These are phyloP conservation scores for Penicillium malachiteum DNA, from an alignment of 495 filamentous ascomycete species.

Conservation along the genomic window DNA sequence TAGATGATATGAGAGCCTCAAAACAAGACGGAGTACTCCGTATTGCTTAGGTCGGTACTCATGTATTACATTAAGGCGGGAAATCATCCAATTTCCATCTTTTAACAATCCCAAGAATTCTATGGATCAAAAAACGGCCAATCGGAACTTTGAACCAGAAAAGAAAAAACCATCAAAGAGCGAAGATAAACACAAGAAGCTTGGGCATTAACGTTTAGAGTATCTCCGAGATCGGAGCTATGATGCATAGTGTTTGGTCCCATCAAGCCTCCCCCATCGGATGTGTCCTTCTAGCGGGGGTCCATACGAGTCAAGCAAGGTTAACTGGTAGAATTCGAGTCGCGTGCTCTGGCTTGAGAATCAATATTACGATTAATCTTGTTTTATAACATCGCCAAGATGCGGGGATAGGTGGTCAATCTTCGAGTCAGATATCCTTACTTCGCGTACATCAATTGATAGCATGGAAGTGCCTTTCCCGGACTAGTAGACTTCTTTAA, in stretches of 20 bases:
- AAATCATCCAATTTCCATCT: no score
- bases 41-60: no score
- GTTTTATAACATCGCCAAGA: no score
- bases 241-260: neutral
- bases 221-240: conserved; percentile 23
- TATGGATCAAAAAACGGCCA: neutral
- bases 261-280: conserved; percentile 1
- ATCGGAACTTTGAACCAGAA: conserved; percentile 6
- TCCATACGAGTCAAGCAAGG: neutral
- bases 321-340: neutral
- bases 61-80: no score
- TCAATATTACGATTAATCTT: no score
- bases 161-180: neutral
- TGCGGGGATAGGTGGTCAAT: no score
- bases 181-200: neutral
- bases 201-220: conserved; percentile 7
- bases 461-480: no score
- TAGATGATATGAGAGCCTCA: neutral
- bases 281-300: neutral
- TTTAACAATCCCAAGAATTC: neutral
- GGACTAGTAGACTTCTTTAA: no score
- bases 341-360: neutral
- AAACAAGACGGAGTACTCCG: no score
- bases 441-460: no score
- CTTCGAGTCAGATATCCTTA: no score